Evolutionary conservation across 2,329 filamentous ascomycete genomes (phyloP).

Genomic region (Neonectria coccinea): DNA sequence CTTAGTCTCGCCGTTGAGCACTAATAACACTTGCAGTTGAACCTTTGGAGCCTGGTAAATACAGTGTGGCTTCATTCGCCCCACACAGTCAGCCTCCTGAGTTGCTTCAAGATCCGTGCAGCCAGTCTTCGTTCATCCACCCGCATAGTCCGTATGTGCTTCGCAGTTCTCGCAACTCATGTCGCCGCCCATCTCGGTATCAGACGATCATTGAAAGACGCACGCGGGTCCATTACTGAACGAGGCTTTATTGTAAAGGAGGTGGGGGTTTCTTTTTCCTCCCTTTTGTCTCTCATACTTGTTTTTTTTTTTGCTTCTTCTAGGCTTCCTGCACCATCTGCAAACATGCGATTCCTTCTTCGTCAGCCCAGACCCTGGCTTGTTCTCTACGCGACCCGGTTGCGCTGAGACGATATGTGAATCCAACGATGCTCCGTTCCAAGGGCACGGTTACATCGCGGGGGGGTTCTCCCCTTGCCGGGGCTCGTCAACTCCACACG

Average conservation of each 20-base stretch:
- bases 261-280: not conserved
- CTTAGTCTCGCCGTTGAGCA: constrained; percentile 5
- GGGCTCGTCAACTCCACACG: constrained; percentile 30
- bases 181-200: not conserved
- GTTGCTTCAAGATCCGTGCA: constrained; percentile 5
- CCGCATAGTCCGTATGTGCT: constrained; percentile 1
- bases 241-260: not conserved
- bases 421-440: constrained; percentile 24
- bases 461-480: constrained; percentile 25
- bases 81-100: constrained; percentile 7
- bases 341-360: constrained; percentile 32
- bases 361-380: constrained; percentile 30
- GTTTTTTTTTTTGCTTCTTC: constrained; percentile 21
- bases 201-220: constrained; percentile 6
- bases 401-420: constrained; percentile 35
- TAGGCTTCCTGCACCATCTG: constrained; percentile 30
- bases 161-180: not conserved
- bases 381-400: constrained; percentile 28
- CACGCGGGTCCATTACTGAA: not conserved
- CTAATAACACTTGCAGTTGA: not conserved
- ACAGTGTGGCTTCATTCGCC: constrained; percentile 18
- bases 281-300: constrained; percentile 4
- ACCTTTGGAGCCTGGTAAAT: not conserved
- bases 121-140: constrained; percentile 11
- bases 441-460: constrained; percentile 34